Base-by-base conservation (phyloP, 1,284 basidiomycete genomes). In the Mycosarcoma maydis region DNA sequence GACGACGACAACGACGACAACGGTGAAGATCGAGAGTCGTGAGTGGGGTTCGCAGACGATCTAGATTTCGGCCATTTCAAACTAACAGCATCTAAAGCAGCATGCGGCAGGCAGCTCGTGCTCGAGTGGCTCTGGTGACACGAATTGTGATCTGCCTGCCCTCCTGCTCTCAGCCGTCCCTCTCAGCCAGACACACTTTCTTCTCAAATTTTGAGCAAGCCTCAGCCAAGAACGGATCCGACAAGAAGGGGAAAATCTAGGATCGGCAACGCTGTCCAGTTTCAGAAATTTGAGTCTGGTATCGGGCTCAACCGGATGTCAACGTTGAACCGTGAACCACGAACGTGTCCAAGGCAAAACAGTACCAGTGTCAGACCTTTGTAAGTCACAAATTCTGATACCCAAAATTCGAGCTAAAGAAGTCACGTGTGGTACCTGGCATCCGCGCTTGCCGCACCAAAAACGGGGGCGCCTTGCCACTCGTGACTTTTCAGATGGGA, bases 141-240 rank as follows among this genome's bases (percentile, higher is more conserved):
- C 11, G 16, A 19, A 13, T n/a, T 7, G 36, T 9, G 36, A 37
- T 20, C 17, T 43, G 42, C 23, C 27, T 13, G 42, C 6, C 20
- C 17, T 24, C 26, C 26, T 34, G 32, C 11, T 42, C 39, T 40
- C 23, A 20, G 17, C 20, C 40, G 16, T n/a, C n/a, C n/a, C n/a
- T n/a, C n/a, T n/a, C n/a, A n/a, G n/a, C n/a, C n/a, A n/a, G n/a
- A n/a, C 26, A 42, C 39, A 41, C 39, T 30, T 45, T 46, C 44
- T 46, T 46, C 34, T 46, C 23, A 37, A 46, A 34, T n/a, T 46
- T 46, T 46, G n/a, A 10, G 6, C 24, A 9, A 10, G 32, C 7
- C 19, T 7, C 6, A 16, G 27, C 27, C 9, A 5, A 6, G 9
- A 34, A 62, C 59, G 59, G 59, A 62, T 62, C 59, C 59, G 60